Evolutionary conservation across 2,329 filamentous ascomycete species (phyloP), one percentile per base, ranked within the genome.

Genomic region (Cercospora sojina): DNA sequence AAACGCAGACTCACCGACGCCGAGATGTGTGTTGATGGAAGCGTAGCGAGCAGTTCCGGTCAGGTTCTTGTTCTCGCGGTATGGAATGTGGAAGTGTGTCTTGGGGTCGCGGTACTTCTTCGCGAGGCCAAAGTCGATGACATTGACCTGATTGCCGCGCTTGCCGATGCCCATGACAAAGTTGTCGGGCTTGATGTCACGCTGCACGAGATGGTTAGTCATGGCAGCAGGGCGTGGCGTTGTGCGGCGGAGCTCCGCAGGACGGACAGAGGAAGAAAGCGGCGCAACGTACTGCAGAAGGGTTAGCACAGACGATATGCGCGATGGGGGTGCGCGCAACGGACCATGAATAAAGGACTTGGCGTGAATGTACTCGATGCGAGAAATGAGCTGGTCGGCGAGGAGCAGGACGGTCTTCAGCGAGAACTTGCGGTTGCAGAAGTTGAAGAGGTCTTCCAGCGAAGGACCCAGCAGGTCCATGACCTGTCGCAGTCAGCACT

Each of bases 61-160:
- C 12, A 56, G 51, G 51, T 56, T 56, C 27, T 56, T 56, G 51
- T 56, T 56, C 51, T 56, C 51, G 51, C 51, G 51, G 51, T 56
- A 56, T 29, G 51, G 51, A 32, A 56, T 56, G n/a, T 51, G 43
- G 43, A 51, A 51, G 23, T 25, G 31, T 12, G 31, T 47, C 41
- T 47, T 41, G 8, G 23, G 62, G 20, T 41, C 51, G 31, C 27
- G 27, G 27, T 47, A 55, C 10, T 71, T 64, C 32, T 66, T 66
- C 13, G 49, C 67, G 18, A 71, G 68, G 25, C 67, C 65, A 53
- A 70, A 66, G 51, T 70, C 68, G 29, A 62, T 72, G 32, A 72
- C 59, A 62, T 73, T 71, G 59, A 73, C 64, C 16, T 60, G 62
- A 29, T 70, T 73, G 51, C 70, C 69, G 20, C 68, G 59, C 47